phyloP scores from a whole-genome alignment of 345 rosid genomes.

The Lepidium sativum region DNA sequence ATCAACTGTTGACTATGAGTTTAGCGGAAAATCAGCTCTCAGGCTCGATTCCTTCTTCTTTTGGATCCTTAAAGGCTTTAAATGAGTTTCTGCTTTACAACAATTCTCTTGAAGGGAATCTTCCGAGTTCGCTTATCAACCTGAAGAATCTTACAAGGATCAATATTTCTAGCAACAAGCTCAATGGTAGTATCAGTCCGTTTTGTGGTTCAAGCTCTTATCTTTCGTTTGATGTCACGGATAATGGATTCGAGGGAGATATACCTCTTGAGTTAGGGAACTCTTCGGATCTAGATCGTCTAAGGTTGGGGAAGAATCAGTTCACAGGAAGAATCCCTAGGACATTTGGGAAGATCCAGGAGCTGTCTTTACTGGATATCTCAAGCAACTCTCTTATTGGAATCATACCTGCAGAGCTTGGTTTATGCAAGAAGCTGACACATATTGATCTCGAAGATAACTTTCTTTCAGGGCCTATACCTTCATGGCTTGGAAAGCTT shows the following conservation, averaged over 20 bases:
- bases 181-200: conserved; percentile 54
- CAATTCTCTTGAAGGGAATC: conserved; percentile 69
- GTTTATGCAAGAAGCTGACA: conserved; percentile 42
- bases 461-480: conserved; percentile 49
- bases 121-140: conserved; percentile 52
- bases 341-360: conserved; percentile 46
- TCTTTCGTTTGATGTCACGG: conserved; percentile 66
- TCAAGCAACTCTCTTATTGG: conserved; percentile 64
- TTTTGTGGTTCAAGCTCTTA: conserved; percentile 53
- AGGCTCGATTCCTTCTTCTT: conserved; percentile 70
- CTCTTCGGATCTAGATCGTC: conserved; percentile 52
- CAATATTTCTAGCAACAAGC: conserved; percentile 69
- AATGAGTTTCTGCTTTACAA: conserved; percentile 57
- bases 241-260: conserved; percentile 59
- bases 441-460: conserved; percentile 63
- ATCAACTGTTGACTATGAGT: conserved; percentile 41
- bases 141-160: conserved; percentile 62
- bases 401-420: conserved; percentile 41
- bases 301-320: conserved; percentile 62
- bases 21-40: conserved; percentile 76
- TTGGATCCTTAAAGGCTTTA: conserved; percentile 52
- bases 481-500: conserved; percentile 67
- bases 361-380: conserved; percentile 63
- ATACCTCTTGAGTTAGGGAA: conserved; percentile 48
- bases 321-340: conserved; percentile 58